Percentiles rank a stretch among this genome's conserved stretches.
phyloP scores from a whole-genome alignment of 176 grass and related monocot species.

The Oryza glumipatula region DNA sequence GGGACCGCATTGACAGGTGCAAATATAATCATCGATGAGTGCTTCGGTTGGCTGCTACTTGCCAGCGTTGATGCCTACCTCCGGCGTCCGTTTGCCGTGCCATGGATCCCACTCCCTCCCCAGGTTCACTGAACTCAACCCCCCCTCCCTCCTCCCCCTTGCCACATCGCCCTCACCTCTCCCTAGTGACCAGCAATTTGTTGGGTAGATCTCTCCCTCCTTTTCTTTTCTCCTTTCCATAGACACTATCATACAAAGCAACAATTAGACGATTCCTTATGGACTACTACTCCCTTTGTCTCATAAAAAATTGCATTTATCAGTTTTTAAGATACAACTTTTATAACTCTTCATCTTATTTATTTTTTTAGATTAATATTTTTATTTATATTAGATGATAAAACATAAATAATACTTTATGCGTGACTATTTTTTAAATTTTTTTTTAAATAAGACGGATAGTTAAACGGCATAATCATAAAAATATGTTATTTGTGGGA shows the following conservation, averaged over 20 bases:
- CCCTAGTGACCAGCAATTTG: not conserved
- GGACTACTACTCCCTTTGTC: too few species aligned
- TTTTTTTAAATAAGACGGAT: too few species aligned
- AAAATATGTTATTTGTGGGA: too few species aligned
- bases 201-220: not conserved
- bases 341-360: too few species aligned
- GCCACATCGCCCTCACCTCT: not conserved
- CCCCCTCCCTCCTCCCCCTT: not conserved
- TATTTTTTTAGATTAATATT: too few species aligned
- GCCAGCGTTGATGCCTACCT: not conserved
- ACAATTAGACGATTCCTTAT: not conserved
- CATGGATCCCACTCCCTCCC: conserved; percentile 1
- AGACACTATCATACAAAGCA: not conserved
- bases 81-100: not conserved
- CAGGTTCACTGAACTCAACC: conserved; percentile 18
- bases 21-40: not conserved
- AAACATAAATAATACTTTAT: too few species aligned
- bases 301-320: too few species aligned
- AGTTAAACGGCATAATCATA: too few species aligned
- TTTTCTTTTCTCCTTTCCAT: not conserved
- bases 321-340: too few species aligned
- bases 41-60: not conserved
- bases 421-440: too few species aligned
- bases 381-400: too few species aligned
- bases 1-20: not conserved